phyloP scores from a whole-genome alignment of 345 rosid genomes.

The Eucalyptus viminalis region DNA sequence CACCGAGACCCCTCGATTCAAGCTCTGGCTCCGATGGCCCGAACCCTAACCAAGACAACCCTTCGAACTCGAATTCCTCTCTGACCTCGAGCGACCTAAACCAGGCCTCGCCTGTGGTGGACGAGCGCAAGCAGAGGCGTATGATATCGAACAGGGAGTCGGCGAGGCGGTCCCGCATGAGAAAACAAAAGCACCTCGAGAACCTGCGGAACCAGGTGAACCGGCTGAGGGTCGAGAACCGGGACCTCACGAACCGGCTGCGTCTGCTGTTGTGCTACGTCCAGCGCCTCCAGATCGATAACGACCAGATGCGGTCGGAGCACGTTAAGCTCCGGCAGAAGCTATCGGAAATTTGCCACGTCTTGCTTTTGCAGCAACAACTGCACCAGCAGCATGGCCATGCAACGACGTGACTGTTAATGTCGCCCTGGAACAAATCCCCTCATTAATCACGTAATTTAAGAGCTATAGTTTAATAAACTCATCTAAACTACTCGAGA shows the following conservation, averaged over 20 bases:
- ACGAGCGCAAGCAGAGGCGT: slow-evolving; percentile 63
- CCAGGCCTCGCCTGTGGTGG: slow-evolving; percentile 3
- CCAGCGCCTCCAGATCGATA: slow-evolving; percentile 31
- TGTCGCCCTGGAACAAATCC: slow-evolving; percentile 19
- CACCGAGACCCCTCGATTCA: slow-evolving; percentile 26
- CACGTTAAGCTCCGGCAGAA: slow-evolving; percentile 34
- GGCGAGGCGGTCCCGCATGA: slow-evolving; percentile 75
- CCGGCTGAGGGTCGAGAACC: slow-evolving; percentile 55
- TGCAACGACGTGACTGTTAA: slow-evolving; percentile 10
- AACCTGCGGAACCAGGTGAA: slow-evolving; percentile 57
- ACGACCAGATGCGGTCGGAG: slow-evolving; percentile 50
- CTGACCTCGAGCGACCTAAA: slow-evolving; percentile 11
- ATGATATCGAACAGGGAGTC: slow-evolving; percentile 92
- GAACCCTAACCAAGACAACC: slow-evolving; percentile 5
- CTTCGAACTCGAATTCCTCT: slow-evolving; percentile 15
- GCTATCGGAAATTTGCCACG: slow-evolving; percentile 36
- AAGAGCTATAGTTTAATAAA: neutral
- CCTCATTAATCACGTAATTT: slow-evolving; percentile 25
- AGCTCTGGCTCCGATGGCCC: slow-evolving; percentile 25
- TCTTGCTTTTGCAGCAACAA: slow-evolving; percentile 37
- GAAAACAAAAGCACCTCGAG: slow-evolving; percentile 68
- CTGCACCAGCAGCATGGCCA: slow-evolving; percentile 36
- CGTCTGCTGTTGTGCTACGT: slow-evolving; percentile 23
- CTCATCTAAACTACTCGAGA: neutral
- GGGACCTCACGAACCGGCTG: slow-evolving; percentile 50